These are phyloP conservation scores for Aspergillus unguis DNA, from an alignment of 2,329 filamentous ascomycete species.

Conservation along the genomic window DNA sequence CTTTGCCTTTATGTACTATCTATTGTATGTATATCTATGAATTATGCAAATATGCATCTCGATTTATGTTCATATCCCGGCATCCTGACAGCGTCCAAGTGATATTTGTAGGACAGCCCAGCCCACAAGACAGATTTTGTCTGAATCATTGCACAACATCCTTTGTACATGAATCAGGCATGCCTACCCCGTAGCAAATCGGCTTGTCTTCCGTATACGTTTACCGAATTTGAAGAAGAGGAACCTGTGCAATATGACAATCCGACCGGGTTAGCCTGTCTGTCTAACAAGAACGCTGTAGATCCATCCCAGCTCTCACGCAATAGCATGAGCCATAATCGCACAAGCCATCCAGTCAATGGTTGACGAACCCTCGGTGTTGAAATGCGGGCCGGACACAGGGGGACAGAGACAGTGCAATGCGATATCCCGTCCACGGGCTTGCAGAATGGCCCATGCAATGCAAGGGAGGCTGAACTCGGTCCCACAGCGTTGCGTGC, in stretches of 20 bases:
- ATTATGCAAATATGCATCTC: not conserved
- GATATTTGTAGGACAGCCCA: not conserved
- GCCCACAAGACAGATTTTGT: not conserved
- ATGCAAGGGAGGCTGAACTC: conserved; percentile 12
- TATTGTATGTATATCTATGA: not conserved
- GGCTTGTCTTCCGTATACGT: conserved; percentile 41
- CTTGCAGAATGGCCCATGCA: conserved; percentile 14
- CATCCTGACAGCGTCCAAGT: not conserved
- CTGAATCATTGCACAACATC: not conserved
- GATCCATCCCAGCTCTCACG: not conserved
- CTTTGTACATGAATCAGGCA: conserved; percentile 1
- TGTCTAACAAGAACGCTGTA: not conserved
- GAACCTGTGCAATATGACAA: conserved; percentile 30
- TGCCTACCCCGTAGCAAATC: conserved; percentile 33
- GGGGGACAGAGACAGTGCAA: conserved; percentile 4
- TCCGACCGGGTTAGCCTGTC: conserved; percentile 3
- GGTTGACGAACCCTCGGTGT: conserved; percentile 4
- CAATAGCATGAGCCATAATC: not conserved
- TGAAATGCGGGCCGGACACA: conserved; percentile 5
- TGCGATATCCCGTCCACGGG: conserved; percentile 7
- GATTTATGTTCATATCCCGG: not conserved
- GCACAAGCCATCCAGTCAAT: not conserved
- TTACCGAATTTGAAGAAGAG: conserved; percentile 45
- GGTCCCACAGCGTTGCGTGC: conserved; percentile 5
- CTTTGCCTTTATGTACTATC: not conserved